A percentile compares a stretch with the other conserved stretches of the same genome.
Evolutionary conservation across 441 rosid genomes (phyloP).

Genomic region (Adansonia grandidieri): DNA sequence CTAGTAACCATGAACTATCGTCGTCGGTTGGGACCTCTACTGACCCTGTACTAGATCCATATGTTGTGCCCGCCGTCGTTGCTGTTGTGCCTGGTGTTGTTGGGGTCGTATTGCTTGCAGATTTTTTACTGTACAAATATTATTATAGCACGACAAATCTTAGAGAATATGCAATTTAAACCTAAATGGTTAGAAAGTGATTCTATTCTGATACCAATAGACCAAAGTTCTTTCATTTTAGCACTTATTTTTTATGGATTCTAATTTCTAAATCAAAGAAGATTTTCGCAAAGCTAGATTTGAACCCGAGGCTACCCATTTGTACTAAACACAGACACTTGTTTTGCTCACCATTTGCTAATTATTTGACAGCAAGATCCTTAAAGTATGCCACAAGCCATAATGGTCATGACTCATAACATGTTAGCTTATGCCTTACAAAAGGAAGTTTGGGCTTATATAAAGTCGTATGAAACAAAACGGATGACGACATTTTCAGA

Average conservation of each 20-base stretch:
- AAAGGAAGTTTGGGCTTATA: neutral
- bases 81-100: neutral
- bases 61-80: neutral
- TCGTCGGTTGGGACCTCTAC: neutral
- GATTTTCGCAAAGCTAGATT: neutral
- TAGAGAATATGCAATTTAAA: too few species aligned
- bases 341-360: slow-evolving; percentile 13
- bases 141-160: neutral
- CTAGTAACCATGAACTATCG: slow-evolving; percentile 45
- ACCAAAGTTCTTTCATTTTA: neutral
- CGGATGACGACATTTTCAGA: too few species aligned
- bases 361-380: slow-evolving; percentile 10
- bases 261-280: neutral
- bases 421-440: slow-evolving; percentile 18
- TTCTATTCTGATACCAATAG: neutral
- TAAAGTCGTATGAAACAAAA: neutral
- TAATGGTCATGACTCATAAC: neutral
- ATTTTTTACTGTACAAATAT: slow-evolving; percentile 41
- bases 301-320: too few species aligned
- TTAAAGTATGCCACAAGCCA: slow-evolving; percentile 12
- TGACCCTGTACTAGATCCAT: slow-evolving; percentile 16
- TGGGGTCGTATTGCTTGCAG: slow-evolving; percentile 40
- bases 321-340: neutral
- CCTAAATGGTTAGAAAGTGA: neutral
- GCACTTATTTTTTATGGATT: neutral